A percentile compares a stretch with the other conserved stretches of the same genome.
phyloP scores from a whole-genome alignment of 2,329 filamentous ascomycete genomes.

The Exophiala aquamarina region DNA sequence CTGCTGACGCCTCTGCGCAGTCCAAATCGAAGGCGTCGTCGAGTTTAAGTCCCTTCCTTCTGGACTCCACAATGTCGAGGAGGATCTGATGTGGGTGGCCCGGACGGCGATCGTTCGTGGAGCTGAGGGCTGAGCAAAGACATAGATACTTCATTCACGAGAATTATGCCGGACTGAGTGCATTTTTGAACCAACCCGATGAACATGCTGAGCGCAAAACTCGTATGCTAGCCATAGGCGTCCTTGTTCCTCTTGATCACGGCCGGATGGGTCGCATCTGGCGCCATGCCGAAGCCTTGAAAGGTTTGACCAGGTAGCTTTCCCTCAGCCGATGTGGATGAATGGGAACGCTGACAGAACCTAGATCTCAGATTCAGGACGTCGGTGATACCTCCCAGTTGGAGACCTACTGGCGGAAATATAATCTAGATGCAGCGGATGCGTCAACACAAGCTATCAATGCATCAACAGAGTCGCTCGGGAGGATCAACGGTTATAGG shows the following conservation, averaged over 20 bases:
- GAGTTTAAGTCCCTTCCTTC: conserved; percentile 97
- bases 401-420: conserved; percentile 76
- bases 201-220: conserved; percentile 80
- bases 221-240: conserved; percentile 87
- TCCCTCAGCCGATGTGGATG: neutral
- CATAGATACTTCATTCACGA: conserved; percentile 91
- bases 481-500: conserved; percentile 29
- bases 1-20: conserved; percentile 32
- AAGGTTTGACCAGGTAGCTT: conserved; percentile 68
- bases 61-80: conserved; percentile 80
- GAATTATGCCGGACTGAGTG: conserved; percentile 81
- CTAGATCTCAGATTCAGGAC: conserved; percentile 61
- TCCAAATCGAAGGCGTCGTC: conserved; percentile 75
- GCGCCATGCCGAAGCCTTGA: conserved; percentile 77
- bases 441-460: conserved; percentile 47
- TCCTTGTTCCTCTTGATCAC: conserved; percentile 80
- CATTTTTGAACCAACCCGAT: conserved; percentile 82
- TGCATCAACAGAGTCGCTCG: conserved; percentile 3
- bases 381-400: conserved; percentile 63
- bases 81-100: conserved; percentile 66
- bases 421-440: conserved; percentile 41
- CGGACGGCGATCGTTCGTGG: neutral
- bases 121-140: neutral
- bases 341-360: conserved; percentile 24
- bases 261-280: conserved; percentile 85